Evolutionary conservation across 768 basidiomycete genomes (phyloP).

Genomic region (Astraeus odoratus): DNA sequence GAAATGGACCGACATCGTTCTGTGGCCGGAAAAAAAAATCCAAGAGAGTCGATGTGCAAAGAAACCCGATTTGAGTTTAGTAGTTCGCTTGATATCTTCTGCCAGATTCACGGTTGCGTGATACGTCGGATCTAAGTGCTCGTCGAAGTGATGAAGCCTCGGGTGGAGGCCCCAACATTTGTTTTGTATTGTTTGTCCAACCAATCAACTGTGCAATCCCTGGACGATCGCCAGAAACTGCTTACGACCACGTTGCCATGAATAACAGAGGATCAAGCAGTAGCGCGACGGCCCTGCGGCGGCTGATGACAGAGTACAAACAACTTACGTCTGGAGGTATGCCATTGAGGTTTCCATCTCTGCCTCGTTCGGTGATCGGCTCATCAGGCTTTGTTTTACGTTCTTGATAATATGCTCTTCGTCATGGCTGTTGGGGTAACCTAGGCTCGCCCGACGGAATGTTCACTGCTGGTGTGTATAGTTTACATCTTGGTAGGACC

Average conservation of each 20-base stretch:
- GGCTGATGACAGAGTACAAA: constrained; percentile 92
- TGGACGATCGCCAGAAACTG: neutral
- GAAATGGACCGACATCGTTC: too few species aligned
- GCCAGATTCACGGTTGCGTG: too few species aligned
- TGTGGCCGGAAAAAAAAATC: too few species aligned
- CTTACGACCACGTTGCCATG: constrained; percentile 33
- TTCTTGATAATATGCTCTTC: neutral
- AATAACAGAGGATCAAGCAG: constrained; percentile 46
- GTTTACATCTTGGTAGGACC: constrained; percentile 4
- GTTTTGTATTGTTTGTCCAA: neutral
- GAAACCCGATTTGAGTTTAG: too few species aligned
- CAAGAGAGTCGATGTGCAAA: too few species aligned
- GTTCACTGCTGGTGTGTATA: constrained; percentile 77
- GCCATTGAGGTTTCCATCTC: constrained; percentile 8
- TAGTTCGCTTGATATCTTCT: too few species aligned
- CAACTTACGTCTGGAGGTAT: constrained; percentile 74
- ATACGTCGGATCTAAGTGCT: too few species aligned
- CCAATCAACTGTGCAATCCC: neutral
- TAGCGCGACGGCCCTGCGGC: constrained; percentile 68
- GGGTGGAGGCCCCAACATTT: too few species aligned
- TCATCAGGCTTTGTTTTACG: neutral
- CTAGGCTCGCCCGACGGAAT: constrained; percentile 86
- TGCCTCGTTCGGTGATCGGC: neutral
- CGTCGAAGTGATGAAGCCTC: too few species aligned
- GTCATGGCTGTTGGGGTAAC: neutral